Evolutionary conservation across 1,284 basidiomycete genomes (phyloP).

Genomic region (Jaminaea rosea): DNA sequence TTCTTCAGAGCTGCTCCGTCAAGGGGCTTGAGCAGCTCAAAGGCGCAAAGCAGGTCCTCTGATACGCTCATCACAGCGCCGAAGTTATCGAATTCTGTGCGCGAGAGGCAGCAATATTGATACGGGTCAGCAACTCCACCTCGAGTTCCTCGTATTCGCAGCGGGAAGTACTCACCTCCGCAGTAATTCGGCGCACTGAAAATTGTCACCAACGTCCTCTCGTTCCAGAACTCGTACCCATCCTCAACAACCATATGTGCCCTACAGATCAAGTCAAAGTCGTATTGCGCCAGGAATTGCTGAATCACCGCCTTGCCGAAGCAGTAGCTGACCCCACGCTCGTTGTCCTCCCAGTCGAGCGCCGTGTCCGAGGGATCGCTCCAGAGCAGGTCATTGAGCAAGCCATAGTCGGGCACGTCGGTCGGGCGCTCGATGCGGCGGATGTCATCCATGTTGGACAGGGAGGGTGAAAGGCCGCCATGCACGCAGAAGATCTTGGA

Average conservation of each 20-base stretch:
- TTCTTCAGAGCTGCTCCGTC: conserved; percentile 91
- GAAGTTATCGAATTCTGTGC: conserved; percentile 87
- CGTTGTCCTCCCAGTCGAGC: conserved; percentile 98
- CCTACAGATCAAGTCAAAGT: conserved; percentile 98
- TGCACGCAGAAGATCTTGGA: conserved; percentile 99
- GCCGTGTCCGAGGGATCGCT: conserved; percentile 97
- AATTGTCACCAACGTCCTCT: conserved; percentile 92
- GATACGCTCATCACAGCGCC: conserved; percentile 74
- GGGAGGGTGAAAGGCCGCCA: conserved; percentile 91
- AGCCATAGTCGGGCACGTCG: conserved; percentile 97
- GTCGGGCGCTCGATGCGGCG: conserved; percentile 94
- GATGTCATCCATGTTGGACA: conserved; percentile 98
- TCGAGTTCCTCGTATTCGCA: conserved; percentile 1
- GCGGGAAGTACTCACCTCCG: conserved; percentile 61
- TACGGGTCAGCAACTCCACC: neutral
- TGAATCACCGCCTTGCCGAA: conserved; percentile 97
- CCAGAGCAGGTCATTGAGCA: conserved; percentile 96
- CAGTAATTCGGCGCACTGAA: conserved; percentile 93
- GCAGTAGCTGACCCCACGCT: conserved; percentile 98
- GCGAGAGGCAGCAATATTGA: neutral
- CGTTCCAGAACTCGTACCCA: conserved; percentile 99
- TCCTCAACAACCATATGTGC: conserved; percentile 98
- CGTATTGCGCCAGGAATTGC: conserved; percentile 71
- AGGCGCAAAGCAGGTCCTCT: conserved; percentile 92
- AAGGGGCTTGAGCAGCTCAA: conserved; percentile 80